phyloP scores from a whole-genome alignment of 192 early-diverging fungal genomes.

The Coemansia javaensis region DNA sequence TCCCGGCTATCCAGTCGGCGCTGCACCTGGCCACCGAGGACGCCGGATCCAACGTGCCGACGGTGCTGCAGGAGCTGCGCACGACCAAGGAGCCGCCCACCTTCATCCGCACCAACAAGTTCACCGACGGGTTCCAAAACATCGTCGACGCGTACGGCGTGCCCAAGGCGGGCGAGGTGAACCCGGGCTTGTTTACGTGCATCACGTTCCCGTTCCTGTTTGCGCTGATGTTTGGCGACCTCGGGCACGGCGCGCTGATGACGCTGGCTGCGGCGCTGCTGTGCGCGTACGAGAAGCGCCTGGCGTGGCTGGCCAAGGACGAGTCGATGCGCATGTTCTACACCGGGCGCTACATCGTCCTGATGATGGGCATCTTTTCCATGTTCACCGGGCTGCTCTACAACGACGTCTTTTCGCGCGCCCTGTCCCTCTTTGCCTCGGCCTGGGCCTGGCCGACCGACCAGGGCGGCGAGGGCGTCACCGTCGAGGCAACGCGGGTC shows the following conservation, averaged over 20 bases:
- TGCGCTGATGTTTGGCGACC: constrained; percentile 99
- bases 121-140: constrained; percentile 93
- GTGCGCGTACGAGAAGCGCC: constrained; percentile 72
- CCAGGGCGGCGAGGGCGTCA: constrained; percentile 53
- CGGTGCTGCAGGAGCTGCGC: constrained; percentile 79
- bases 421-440: constrained; percentile 66
- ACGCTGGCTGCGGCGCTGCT: constrained; percentile 70
- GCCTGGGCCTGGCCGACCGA: constrained; percentile 72
- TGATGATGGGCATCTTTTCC: constrained; percentile 97
- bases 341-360: constrained; percentile 93
- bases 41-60: constrained; percentile 83
- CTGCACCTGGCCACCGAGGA: constrained; percentile 79
- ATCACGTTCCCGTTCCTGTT: constrained; percentile 99
- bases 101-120: constrained; percentile 92
- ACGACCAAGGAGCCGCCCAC: constrained; percentile 92
- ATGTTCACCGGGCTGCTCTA: constrained; percentile 96
- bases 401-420: constrained; percentile 95
- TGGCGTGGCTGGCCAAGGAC: constrained; percentile 67
- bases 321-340: constrained; percentile 85
- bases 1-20: constrained; percentile 75
- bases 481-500: constrained; percentile 59
- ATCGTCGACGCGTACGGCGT: constrained; percentile 98
- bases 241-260: constrained; percentile 92
- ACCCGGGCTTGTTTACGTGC: constrained; percentile 93
- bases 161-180: constrained; percentile 94